Base-by-base conservation (phyloP, 306 rosid genomes). In the Citrullus colocynthis region DNA sequence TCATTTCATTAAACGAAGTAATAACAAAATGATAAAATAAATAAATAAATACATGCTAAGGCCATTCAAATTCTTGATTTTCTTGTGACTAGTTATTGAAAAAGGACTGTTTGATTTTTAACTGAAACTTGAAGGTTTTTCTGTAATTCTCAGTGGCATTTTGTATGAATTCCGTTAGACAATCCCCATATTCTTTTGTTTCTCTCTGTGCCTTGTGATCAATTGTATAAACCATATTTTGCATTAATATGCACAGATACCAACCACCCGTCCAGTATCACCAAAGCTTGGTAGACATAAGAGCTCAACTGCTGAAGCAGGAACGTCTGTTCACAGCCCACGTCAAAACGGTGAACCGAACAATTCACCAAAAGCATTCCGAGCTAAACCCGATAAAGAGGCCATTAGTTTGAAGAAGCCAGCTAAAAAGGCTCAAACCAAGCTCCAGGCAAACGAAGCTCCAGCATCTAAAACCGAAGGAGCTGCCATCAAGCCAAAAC, bases 241-340 rank as follows among this genome's bases (percentile, higher is more conserved):
- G 30, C 66, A 49, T 21, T 62, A 15, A 48, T 62, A 14, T 28
- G 36, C 20, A 54, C 57, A 95, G 99, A 90, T 92, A 78, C 99
- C 99, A 3, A 95, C 89, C 34, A 92, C 97, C 15, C 91, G 97
- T 11, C 80, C 99, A 41, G 92, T n/a, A 85, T 95, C 99, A 49
- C 99, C 99, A 7, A 95, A 91, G 89, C 93, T 95, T 7, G 97
- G 99, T 83, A 86, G 99, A 83, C 30, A 81, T 82, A 92, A 92
- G 81, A 84, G 75, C 83, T 61, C 80, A 48, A 78, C 79, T 81
- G 66, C 84, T 73, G 97, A 90, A 78, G 89, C 24, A 17, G 88
- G 83, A 1, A 87, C 80, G 45, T 77, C 88, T 1, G 83, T 80
- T 66, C 87, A 82, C 28, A 84, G 88, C 73, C 90, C 92, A 28